Conservation (phyloP, 306 rosid species). For the Quercus parvula region DNA sequence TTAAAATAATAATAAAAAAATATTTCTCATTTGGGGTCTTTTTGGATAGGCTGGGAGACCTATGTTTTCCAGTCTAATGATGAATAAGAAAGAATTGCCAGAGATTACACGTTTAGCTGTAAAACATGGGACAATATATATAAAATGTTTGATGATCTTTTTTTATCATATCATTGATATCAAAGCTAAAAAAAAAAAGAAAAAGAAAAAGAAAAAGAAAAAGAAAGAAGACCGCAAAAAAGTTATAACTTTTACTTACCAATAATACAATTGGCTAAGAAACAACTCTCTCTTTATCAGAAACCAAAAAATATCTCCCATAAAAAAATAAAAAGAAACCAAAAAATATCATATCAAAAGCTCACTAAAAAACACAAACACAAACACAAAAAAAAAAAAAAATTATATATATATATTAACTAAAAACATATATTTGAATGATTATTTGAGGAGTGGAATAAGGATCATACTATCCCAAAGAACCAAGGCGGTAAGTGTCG, state of each 20-base stretch:
- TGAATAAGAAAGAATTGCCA: background rate
- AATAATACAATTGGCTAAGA: background rate
- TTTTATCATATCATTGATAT: too few species aligned
- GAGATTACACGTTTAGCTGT: background rate
- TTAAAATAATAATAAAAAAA: background rate
- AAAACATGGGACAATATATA: too few species aligned
- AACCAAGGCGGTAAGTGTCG: conserved; percentile 28
- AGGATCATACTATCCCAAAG: conserved; percentile 59
- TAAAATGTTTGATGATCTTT: too few species aligned
- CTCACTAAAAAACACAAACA: too few species aligned
- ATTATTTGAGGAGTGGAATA: background rate
- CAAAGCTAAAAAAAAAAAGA: fast-evolving
- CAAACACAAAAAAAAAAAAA: too few species aligned
- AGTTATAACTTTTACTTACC: too few species aligned
- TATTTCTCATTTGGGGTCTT: background rate
- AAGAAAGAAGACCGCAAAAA: too few species aligned
- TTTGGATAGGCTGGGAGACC: background rate
- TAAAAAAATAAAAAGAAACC: background rate
- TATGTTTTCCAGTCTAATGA: background rate
- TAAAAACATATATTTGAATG: background rate
- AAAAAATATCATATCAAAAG: background rate
- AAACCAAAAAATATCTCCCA: background rate
- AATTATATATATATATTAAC: background rate
- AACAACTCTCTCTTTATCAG: background rate
- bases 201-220: too few species aligned